Base-by-base conservation (phyloP, 345 rosid genomes). In the Cardamine chenopodiifolia region DNA sequence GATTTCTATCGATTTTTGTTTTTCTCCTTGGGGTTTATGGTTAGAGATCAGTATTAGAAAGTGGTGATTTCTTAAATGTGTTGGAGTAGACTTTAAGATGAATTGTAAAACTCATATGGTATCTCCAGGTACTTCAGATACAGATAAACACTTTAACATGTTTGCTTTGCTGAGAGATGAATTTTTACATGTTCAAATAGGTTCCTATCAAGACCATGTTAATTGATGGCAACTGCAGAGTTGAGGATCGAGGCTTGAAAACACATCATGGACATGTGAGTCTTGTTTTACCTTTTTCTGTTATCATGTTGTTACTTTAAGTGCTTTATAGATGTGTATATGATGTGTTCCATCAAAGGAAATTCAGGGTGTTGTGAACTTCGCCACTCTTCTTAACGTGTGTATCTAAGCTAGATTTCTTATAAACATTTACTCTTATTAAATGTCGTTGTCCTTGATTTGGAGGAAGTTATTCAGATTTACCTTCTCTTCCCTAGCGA, bases 181-280 rank as follows among this genome's bases (percentile, higher is more conserved):
- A 0, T 7, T 26, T 50, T 31, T 22, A 15, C 28, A 18, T 82
- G 68, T 59, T 72, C 4, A 37, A 22, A 71, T 71, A 94, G 99
- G 96, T 94, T 37, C 99, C 99, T 11, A 88, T 94, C 86, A 94
- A 94, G 87, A 91, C 97, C 18, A 60, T 94, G 82, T 59, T 94
- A 70, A 85, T 94, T 70, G 99, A 91, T 76, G 99, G 99, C 22
- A 94, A 89, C 56, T 94, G 97, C 83, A 84, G 99, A 76, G 99
- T 92, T 64, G 99, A 94, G 84, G 99, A 94, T 84, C 93, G 97
- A 54, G 99, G 99, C 70, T 82, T 94, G 92, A 94, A 94, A 91
- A 86, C 91, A 28, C 99, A 94, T 44, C 97, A 91, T 78, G 97
- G 99, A 68, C 90, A 84, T 81, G 98, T 94, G 79, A 87, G 97